These are phyloP conservation scores for Lichenothelia convexa DNA, from an alignment of 495 filamentous ascomycete genomes.

Conservation along the genomic window DNA sequence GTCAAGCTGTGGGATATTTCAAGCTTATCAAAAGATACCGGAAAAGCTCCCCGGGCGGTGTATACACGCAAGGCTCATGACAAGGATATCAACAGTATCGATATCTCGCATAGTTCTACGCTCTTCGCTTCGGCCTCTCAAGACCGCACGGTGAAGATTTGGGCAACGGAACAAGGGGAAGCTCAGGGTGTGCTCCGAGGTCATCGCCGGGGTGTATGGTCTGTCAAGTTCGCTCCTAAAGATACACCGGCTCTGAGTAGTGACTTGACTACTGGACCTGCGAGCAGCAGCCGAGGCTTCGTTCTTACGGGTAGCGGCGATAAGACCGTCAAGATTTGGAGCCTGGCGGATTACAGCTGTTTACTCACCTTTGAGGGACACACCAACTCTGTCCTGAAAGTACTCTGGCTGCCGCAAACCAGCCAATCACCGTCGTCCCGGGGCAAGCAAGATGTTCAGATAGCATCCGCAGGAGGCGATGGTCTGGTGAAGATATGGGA, in stretches of 20 bases:
- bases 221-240: constrained; percentile 67
- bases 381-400: constrained; percentile 84
- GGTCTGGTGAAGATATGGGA: constrained; percentile 97
- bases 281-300: constrained; percentile 45
- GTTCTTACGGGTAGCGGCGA: constrained; percentile 81
- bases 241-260: constrained; percentile 53
- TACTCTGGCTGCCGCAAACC: constrained; percentile 65
- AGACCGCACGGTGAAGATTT: constrained; percentile 92
- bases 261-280: constrained; percentile 38
- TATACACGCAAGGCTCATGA: constrained; percentile 92
- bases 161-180: constrained; percentile 75
- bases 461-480: constrained; percentile 82
- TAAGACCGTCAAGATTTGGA: constrained; percentile 94
- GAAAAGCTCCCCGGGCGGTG: constrained; percentile 22
- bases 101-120: constrained; percentile 45
- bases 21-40: constrained; percentile 15
- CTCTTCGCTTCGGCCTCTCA: constrained; percentile 91
- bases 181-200: constrained; percentile 75
- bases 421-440: constrained; percentile 16
- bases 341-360: constrained; percentile 78
- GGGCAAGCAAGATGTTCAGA: constrained; percentile 36
- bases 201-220: constrained; percentile 89
- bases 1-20: constrained; percentile 75
- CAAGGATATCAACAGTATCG: constrained; percentile 95
- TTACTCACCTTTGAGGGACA: constrained; percentile 90